phyloP scores from a whole-genome alignment of 305 asterid species.

The Fraxinus dipetala region DNA sequence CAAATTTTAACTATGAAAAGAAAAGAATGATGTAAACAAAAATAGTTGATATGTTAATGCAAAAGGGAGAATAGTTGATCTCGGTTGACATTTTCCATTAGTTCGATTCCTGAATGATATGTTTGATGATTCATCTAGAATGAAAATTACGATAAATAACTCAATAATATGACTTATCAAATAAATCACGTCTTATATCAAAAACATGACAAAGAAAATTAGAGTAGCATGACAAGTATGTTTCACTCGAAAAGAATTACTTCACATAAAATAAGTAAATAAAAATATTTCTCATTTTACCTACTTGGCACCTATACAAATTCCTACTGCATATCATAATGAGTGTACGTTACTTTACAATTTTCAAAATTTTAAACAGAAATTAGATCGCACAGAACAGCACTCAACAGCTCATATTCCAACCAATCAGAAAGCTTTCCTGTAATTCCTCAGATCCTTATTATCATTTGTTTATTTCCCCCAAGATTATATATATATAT shows the following conservation, averaged over 20 bases:
- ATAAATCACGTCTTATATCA: not conserved
- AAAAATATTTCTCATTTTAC: not conserved
- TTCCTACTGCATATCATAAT: conserved; percentile 24
- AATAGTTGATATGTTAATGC: no score
- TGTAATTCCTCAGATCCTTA: not conserved
- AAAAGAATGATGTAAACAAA: no score
- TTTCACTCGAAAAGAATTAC: not conserved
- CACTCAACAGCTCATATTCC: conserved; percentile 51
- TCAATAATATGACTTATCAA: not conserved
- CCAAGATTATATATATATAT: not conserved
- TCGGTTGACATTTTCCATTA: not conserved
- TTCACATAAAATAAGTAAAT: not conserved
- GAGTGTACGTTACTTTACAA: conserved; percentile 44
- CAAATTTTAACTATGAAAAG: no score
- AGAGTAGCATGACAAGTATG: not conserved
- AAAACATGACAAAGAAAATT: not conserved
- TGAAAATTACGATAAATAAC: no score
- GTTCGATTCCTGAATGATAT: not conserved
- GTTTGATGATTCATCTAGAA: not conserved
- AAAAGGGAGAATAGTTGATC: no score
- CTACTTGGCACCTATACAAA: not conserved
- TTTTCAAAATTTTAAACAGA: conserved; percentile 38
- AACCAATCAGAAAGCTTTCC: conserved; percentile 35
- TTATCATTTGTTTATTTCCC: not conserved
- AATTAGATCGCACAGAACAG: conserved; percentile 38